Base-by-base conservation (phyloP, 1,139 yeast genomes). In the Blastobotrys serpentis region DNA sequence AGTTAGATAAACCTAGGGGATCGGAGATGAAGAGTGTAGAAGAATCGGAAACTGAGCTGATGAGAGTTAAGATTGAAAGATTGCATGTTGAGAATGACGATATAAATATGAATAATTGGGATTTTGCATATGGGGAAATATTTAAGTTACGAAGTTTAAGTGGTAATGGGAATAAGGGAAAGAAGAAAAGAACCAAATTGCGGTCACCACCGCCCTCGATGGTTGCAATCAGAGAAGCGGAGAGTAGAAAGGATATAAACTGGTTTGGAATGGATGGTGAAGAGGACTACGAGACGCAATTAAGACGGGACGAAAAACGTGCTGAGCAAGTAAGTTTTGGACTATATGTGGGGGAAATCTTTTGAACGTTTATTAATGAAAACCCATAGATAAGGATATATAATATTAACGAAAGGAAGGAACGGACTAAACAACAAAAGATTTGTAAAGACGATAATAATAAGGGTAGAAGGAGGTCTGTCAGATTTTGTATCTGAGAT, bases 401-500 rank as follows among this genome's bases (percentile, higher is more conserved):
- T 42, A 52, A 51, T 19, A 42, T 49, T 8, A 44, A 52, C 14
- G 56, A 52, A 33, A 21, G 42, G 40, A 36, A 30, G 16, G 56
- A 54, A 33, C 34, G 46, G n/a, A 32, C 45, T 21, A 45, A 46
- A 32, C 47, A 55, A 21, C 39, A 47, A 22, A n/a, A n/a, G n/a
- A 13, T 38, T 13, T 34, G 19, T 14, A 25, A 55, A 11, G 52
- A 45, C 44, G 34, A 18, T 26, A 23, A 10, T 6, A 13, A 16
- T 22, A 11, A 10, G 18, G 25, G 32, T 5, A 13, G 40, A 17
- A 16, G 19, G 14, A 23, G 40, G 16, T 8, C 40, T n/a, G 40
- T 36, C 23, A 4, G 40, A 25, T 36, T 36, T 18, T n/a, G 14
- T 18, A 19, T 36, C 14, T 18, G 25, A 17, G 26, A 23, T 5